Conservation (phyloP, 192 early-diverging fungal species). For the Mortierella claussenii region DNA sequence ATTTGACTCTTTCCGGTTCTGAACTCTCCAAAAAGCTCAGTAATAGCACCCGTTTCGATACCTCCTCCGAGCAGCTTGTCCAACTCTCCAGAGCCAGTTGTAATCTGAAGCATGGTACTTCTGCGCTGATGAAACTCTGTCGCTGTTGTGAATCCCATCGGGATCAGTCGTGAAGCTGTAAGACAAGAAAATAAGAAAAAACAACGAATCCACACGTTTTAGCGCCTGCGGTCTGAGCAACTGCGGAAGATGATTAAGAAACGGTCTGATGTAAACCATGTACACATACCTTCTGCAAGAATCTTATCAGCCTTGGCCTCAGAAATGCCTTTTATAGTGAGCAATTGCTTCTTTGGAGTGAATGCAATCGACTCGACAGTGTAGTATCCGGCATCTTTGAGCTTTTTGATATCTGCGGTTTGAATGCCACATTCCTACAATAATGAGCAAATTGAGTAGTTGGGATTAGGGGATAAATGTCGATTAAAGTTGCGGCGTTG, state of each 20-base stretch:
- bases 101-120: slow-evolving; percentile 82
- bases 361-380: slow-evolving; percentile 95
- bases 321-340: slow-evolving; percentile 93
- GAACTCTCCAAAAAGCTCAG: slow-evolving; percentile 99
- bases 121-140: slow-evolving; percentile 89
- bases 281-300: slow-evolving; percentile 82
- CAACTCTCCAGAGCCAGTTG: slow-evolving; percentile 91
- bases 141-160: slow-evolving; percentile 96
- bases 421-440: slow-evolving; percentile 73
- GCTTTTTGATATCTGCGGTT: slow-evolving; percentile 82
- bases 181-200: background rate
- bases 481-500: too few species aligned
- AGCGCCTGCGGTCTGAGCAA: too few species aligned
- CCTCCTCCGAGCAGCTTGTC: slow-evolving; percentile 95
- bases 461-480: too few species aligned
- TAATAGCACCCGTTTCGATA: slow-evolving; percentile 96
- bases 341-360: slow-evolving; percentile 87
- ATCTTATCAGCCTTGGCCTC: slow-evolving; percentile 98
- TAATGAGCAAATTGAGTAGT: too few species aligned
- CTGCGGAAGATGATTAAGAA: too few species aligned
- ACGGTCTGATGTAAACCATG: too few species aligned
- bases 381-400: slow-evolving; percentile 86
- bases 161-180: slow-evolving; percentile 88
- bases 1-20: slow-evolving; percentile 97
- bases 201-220: too few species aligned